Evolutionary conservation across 1,139 yeast species (phyloP), one percentile per base, ranked within the genome.

Genomic region (Lodderomyces parapsilosis): DNA sequence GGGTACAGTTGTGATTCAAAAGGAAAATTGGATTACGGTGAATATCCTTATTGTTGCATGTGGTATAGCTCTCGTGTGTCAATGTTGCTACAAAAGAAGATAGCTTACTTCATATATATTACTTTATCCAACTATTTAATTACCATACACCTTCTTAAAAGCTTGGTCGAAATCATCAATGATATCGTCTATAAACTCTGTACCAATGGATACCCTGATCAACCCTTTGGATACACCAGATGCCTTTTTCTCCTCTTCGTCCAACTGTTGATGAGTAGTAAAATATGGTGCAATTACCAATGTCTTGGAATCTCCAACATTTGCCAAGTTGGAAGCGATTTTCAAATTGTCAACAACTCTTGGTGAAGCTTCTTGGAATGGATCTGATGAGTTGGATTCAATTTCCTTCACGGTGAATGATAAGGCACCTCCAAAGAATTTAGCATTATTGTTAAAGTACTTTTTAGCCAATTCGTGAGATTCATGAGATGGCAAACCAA

Each of bases 241-340:
- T 13, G 83, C 80, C 40, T 68, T 46, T 71, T 86, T 89, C 69
- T 90, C 98, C 51, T 83, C 86, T 34, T 87, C 90, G 36, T 72
- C 64, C 60, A 93, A 78, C 72, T 93, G 98, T 63, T 89, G 89
- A 66, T 93, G 99, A 19, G 98, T 93, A 41, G 98, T 93, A 68
- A 79, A 89, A 74, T 83, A 90, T 52, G 98, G 99, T 47, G 96
- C 91, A 65, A 93, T 91, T 45, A 91, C 95, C 62, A 93, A 78
- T 36, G 98, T 88, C 74, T 91, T 93, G 42, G 91, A 81, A 62
- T 93, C 99, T 62, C 99, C 98, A 46, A 93, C 97, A 59, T 93
- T 93, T 46, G 99, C 98, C 63, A 93, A 79, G 71, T 90, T 88
- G 30, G 96, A 83, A 45, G 96, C 95, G 46, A 93, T 69, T 66